A percentile compares a stretch with the other conserved stretches of the same genome.
phyloP scores from a whole-genome alignment of 1,284 basidiomycete species.

The Trichosporon coremiiforme region DNA sequence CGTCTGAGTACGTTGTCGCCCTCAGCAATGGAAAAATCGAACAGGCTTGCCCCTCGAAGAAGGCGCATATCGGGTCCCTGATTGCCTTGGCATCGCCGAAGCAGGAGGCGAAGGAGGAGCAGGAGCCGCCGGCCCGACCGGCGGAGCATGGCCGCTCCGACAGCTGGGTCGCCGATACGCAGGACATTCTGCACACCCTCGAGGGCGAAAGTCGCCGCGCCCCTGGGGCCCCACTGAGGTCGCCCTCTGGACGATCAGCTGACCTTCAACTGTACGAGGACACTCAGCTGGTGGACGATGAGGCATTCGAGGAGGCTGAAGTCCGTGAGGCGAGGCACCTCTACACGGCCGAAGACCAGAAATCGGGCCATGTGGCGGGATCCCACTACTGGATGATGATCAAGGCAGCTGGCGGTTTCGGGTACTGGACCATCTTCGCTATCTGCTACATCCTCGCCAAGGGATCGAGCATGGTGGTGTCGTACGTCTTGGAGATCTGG shows the following conservation, averaged over 20 bases:
- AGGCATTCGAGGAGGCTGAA: conserved; percentile 11
- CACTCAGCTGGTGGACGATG: conserved; percentile 6
- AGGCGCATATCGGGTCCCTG: conserved; percentile 27
- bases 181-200: conserved; percentile 2
- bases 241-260: neutral
- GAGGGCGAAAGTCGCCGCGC: neutral
- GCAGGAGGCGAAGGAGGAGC: conserved; percentile 8
- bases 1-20: conserved; percentile 59
- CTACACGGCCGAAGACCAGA: conserved; percentile 72
- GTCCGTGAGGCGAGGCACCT: conserved; percentile 44
- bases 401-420: conserved; percentile 49
- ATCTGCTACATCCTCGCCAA: conserved; percentile 39
- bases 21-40: conserved; percentile 59
- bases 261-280: conserved; percentile 8
- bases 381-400: conserved; percentile 50
- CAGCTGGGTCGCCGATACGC: conserved; percentile 5
- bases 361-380: conserved; percentile 57
- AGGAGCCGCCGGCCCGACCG: neutral
- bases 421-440: conserved; percentile 53
- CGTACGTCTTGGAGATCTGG: conserved; percentile 47
- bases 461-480: conserved; percentile 33
- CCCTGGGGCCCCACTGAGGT: conserved; percentile 1
- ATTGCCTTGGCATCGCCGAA: conserved; percentile 25
- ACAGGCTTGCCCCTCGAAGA: conserved; percentile 39
- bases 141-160: conserved; percentile 5